These are phyloP conservation scores for Colletotrichum tropicale DNA, from an alignment of 2,329 filamentous ascomycete species.

Conservation along the genomic window DNA sequence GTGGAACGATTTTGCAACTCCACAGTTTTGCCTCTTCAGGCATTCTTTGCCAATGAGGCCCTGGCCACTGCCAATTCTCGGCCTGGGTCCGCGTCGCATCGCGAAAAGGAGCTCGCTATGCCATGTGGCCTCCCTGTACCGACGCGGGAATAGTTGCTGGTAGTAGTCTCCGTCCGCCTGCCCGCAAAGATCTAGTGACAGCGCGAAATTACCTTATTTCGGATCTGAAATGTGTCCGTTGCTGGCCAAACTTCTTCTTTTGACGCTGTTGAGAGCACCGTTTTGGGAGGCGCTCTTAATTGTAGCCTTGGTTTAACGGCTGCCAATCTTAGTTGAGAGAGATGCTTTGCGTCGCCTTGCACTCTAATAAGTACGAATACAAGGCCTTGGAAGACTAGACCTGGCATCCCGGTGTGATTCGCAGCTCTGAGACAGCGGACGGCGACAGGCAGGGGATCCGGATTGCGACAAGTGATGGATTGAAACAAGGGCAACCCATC, in stretches of 20 bases:
- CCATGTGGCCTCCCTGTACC: constrained; percentile 20
- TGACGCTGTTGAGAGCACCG: background rate
- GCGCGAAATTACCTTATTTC: constrained; percentile 18
- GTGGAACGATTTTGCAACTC: constrained; percentile 15
- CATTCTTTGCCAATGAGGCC: background rate
- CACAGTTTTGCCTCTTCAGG: constrained; percentile 17
- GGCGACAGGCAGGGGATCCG: background rate
- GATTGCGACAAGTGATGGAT: background rate
- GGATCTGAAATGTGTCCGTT: background rate
- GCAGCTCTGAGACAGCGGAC: background rate
- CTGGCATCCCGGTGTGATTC: background rate
- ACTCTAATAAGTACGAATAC: background rate
- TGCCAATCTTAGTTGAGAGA: background rate
- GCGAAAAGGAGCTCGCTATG: constrained; percentile 6
- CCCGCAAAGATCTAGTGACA: constrained; percentile 8
- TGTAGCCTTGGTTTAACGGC: background rate
- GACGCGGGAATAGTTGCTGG: background rate
- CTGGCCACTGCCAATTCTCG: background rate
- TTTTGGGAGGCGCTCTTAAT: background rate
- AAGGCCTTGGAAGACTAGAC: background rate
- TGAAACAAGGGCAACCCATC: background rate
- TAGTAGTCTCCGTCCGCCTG: background rate
- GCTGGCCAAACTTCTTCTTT: background rate
- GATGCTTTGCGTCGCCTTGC: background rate
- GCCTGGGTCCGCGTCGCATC: constrained; percentile 1